These are phyloP conservation scores for Penicillium sp. DNA, from an alignment of 2,329 filamentous ascomycete genomes.

Conservation along the genomic window DNA sequence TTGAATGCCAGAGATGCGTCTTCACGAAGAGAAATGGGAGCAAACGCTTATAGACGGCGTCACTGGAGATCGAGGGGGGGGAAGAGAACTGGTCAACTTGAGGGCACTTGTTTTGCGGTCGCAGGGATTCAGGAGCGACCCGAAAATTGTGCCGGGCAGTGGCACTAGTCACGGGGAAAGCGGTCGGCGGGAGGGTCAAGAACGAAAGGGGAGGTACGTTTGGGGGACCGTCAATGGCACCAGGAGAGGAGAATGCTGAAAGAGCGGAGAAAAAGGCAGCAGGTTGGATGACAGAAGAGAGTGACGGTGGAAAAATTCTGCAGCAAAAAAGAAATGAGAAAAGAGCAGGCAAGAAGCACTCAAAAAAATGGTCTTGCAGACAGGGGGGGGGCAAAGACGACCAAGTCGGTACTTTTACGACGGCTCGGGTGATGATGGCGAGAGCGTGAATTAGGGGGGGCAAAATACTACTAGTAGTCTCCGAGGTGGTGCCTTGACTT, in stretches of 20 bases:
- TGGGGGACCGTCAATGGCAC: background rate
- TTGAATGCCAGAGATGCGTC: constrained; percentile 1
- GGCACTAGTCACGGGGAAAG: background rate
- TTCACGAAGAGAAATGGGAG: background rate
- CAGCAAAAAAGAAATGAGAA: background rate
- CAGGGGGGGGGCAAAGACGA: too few relatives aligned
- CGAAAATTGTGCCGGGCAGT: constrained; percentile 3
- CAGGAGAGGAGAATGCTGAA: background rate
- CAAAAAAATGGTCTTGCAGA: too few relatives aligned
- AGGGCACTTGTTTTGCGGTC: constrained; percentile 13
- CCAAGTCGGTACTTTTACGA: too few relatives aligned
- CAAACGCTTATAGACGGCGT: too few relatives aligned
- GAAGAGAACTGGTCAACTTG: constrained; percentile 1
- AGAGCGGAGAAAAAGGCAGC: too few relatives aligned
- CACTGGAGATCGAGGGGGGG: constrained; percentile 3
- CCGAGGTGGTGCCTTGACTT: too few relatives aligned
- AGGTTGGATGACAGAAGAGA: background rate
- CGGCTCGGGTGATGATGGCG: too few relatives aligned
- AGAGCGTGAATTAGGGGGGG: too few relatives aligned
- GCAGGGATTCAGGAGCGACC: constrained; percentile 13
- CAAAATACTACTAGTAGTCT: too few relatives aligned
- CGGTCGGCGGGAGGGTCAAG: background rate
- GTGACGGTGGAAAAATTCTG: background rate
- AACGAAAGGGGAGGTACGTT: background rate
- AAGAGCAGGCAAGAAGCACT: too few relatives aligned